A percentile compares a stretch with the other conserved stretches of the same genome.
These are phyloP conservation scores for Candida loeiensis DNA, from an alignment of 805 yeast species.

Conservation along the genomic window DNA sequence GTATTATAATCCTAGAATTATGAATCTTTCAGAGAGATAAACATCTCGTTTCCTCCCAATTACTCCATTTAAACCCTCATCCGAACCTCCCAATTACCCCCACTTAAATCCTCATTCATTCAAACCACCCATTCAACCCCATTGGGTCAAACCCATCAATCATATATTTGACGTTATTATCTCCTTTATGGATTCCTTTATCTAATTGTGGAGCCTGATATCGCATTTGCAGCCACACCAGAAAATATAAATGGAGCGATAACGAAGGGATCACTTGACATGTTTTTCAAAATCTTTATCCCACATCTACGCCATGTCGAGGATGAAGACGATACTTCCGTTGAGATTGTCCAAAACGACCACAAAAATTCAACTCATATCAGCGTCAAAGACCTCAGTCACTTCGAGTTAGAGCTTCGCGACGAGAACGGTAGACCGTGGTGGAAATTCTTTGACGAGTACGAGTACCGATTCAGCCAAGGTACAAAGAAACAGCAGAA, in stretches of 20 bases:
- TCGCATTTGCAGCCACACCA: conserved; percentile 2
- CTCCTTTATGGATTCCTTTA: no score
- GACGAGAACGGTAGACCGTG: conserved; percentile 52
- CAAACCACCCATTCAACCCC: no score
- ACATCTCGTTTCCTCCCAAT: no score
- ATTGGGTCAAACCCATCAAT: no score
- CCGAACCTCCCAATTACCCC: no score
- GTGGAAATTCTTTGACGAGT: conserved; percentile 44
- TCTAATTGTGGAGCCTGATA: not conserved
- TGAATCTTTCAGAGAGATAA: no score
- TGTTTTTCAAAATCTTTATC: conserved; percentile 2
- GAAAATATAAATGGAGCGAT: not conserved
- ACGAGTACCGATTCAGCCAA: conserved; percentile 23
- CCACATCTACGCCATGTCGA: conserved; percentile 1
- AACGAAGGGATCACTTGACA: not conserved
- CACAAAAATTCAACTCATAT: no score
- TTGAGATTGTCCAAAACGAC: not conserved
- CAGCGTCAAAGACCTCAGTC: not conserved
- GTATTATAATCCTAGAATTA: no score
- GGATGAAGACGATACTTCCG: not conserved
- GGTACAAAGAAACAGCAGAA: conserved; percentile 7
- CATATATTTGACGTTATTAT: no score
- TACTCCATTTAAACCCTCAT: no score
- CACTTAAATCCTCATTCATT: no score
- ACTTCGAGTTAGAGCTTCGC: conserved; percentile 33